Percentiles rank a stretch among this genome's conserved stretches.
Conservation (phyloP, 2,329 filamentous ascomycete genomes). For the Cladosporium sp. region DNA sequence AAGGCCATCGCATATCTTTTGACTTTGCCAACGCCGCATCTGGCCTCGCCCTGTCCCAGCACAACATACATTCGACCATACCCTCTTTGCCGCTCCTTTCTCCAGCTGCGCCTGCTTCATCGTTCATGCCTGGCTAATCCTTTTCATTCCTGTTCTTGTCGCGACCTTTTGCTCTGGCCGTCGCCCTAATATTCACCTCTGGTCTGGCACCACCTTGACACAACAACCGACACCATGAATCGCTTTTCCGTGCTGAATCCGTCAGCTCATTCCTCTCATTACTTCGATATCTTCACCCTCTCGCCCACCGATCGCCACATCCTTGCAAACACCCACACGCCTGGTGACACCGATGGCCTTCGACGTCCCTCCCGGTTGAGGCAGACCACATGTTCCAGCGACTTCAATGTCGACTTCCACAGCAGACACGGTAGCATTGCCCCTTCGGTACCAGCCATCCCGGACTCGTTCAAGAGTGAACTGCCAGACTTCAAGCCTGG, state of each 20-base stretch:
- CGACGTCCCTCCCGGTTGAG: background rate
- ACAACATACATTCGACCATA: background rate
- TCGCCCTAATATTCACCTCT: background rate
- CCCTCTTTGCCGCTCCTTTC: background rate
- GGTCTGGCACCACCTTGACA: background rate
- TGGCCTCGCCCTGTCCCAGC: background rate
- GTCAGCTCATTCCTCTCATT: background rate
- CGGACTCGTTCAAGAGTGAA: background rate
- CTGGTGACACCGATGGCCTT: background rate
- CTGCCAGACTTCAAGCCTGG: background rate
- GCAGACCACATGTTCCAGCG: background rate
- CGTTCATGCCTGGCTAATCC: background rate
- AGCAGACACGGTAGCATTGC: background rate
- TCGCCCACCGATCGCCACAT: background rate
- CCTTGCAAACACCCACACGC: background rate
- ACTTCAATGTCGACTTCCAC: background rate
- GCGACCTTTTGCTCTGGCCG: background rate
- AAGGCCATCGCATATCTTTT: background rate
- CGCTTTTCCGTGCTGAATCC: constrained; percentile 1
- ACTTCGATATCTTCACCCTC: background rate
- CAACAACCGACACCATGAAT: background rate
- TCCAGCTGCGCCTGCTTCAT: background rate
- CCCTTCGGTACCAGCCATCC: background rate
- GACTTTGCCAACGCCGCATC: background rate
- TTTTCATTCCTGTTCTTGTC: background rate